A percentile compares a stretch with the other conserved stretches of the same genome.
phyloP scores from a whole-genome alignment of 73 alveolate species.

The Paramecium sexaurelia region DNA sequence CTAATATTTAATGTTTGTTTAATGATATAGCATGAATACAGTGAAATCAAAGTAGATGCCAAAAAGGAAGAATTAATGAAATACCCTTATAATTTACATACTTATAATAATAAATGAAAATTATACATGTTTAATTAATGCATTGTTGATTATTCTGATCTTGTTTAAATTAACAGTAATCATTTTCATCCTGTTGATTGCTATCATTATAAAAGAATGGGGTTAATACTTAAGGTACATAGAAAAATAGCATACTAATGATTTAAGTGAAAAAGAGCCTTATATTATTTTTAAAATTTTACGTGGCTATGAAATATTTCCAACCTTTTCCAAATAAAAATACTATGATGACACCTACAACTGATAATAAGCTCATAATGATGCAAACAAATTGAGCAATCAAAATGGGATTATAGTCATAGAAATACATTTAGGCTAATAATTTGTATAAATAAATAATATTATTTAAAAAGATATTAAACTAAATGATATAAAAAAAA shows the following conservation, averaged over 20 bases:
- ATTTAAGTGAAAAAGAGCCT: neutral
- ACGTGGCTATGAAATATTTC: conserved; percentile 1
- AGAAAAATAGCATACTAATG: conserved; percentile 5
- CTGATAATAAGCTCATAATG: neutral
- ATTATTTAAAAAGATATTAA: neutral
- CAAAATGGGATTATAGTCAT: neutral
- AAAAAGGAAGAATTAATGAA: neutral
- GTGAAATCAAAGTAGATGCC: neutral
- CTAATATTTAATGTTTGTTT: neutral
- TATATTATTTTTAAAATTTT: neutral
- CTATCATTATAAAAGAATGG: neutral
- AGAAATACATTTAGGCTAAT: neutral
- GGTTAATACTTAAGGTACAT: neutral
- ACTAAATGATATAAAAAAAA: neutral
- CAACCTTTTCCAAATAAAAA: neutral
- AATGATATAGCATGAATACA: neutral
- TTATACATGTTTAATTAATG: neutral
- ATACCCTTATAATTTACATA: neutral
- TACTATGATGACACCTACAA: neutral
- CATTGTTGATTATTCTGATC: neutral
- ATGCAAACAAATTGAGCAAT: neutral
- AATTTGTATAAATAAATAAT: neutral
- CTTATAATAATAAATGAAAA: neutral
- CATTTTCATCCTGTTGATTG: neutral
- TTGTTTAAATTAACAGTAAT: neutral